These are phyloP conservation scores for Groenewaldozyma salmanticensis DNA, from an alignment of 805 yeast species.

Conservation along the genomic window DNA sequence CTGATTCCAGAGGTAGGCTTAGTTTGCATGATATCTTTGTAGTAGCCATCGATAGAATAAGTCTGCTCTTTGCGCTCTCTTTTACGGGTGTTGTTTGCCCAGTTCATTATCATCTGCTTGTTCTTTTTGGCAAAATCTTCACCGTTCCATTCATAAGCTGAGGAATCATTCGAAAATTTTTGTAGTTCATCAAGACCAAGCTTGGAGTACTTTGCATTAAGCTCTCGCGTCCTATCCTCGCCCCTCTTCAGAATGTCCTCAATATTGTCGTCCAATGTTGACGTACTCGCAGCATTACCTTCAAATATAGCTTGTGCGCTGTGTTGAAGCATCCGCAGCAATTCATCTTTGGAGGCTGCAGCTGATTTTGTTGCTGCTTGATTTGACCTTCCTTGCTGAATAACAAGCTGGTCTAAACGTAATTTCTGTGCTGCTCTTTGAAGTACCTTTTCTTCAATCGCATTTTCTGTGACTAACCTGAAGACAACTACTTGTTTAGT, in stretches of 20 bases:
- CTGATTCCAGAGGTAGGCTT: constrained; percentile 36
- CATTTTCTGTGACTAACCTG: constrained; percentile 89
- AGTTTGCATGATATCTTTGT: constrained; percentile 65
- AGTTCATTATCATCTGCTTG: constrained; percentile 26
- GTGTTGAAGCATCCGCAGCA: constrained; percentile 89
- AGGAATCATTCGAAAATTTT: constrained; percentile 74
- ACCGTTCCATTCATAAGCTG: constrained; percentile 94
- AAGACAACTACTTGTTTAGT: constrained; percentile 89
- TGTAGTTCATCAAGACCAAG: constrained; percentile 89
- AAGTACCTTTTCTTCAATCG: constrained; percentile 91
- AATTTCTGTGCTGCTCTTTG: constrained; percentile 94
- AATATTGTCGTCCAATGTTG: constrained; percentile 32
- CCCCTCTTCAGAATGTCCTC: constrained; percentile 76
- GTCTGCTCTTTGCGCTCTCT: constrained; percentile 44
- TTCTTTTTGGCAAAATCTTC: constrained; percentile 54
- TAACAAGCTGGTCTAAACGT: constrained; percentile 85
- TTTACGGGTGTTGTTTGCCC: constrained; percentile 72
- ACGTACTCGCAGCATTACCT: constrained; percentile 19
- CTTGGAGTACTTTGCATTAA: constrained; percentile 73
- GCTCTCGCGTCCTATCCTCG: constrained; percentile 65
- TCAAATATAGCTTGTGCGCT: constrained; percentile 89
- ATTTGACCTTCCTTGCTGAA: constrained; percentile 71
- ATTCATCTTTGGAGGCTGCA: constrained; percentile 57
- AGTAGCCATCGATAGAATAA: constrained; percentile 78
- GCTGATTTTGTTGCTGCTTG: constrained; percentile 30